Evolutionary conservation across 139 green algal genomes (phyloP), one percentile per base, ranked within the genome.

Genomic region (Chlorella vulgaris): DNA sequence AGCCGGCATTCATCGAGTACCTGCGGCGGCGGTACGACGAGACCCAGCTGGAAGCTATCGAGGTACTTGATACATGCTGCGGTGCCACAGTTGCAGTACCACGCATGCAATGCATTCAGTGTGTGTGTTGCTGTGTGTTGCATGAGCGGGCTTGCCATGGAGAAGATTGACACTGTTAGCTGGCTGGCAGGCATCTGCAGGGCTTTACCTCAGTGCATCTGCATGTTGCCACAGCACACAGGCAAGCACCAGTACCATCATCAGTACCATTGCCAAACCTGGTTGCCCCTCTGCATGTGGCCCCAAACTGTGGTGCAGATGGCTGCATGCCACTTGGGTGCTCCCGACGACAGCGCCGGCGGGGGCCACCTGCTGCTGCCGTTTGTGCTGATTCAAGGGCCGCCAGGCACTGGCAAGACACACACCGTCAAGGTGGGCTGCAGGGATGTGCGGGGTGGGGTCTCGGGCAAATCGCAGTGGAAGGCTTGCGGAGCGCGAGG

Each of bases 341-440:
- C 67, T 7, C n/a, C 33, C 42, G 40, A 29, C 10, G 66, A 55
- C 35, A 28, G 31, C 42, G 66, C 29, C 65, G 33, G 53, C 33
- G 42, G 35, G 7, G 28, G 33, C 13, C 58, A 36, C 36, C 61
- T 76, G 21, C 51, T 77, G 15, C 62, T 91, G 77, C 89, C 93
- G 2, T 93, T 96, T 75, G 84, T 91, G 8, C 85, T 96, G 15
- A 91, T 96, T 47, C 93, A 96, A 84, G 95, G 95, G 3, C 94
- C 94, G 3, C 94, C 95, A 10, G 96, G 96, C 42, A 99, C 96
- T 2, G 96, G 96, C 53, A 99, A 99, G 89, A 98, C 96, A 21
- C 94, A 98, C 88, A 98, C 92, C 3, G 90, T 94, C 35, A 86
- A 84, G 77, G 83, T 78, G n/a, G 21, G 76, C 26, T 8, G 60